Evolutionary conservation across 1,284 basidiomycete species (phyloP), one percentile per base, ranked within the genome.

Genomic region (Meira nashicola): DNA sequence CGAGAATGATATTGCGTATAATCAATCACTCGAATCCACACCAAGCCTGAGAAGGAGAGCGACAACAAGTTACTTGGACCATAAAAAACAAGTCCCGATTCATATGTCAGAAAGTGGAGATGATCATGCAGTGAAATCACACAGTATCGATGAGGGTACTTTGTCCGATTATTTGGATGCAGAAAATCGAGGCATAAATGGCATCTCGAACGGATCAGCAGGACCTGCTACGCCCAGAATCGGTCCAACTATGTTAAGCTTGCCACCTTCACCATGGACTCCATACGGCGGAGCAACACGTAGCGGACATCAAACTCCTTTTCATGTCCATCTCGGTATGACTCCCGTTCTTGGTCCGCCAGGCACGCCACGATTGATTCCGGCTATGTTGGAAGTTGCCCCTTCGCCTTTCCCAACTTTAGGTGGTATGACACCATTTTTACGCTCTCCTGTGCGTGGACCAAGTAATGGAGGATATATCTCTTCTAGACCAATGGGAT

Each of bases 241-340:
- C 33, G 68, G 25, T 1, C 66, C 71, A 3, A 73, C 71, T 0
- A 57, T 68, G 51, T 62, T 73, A 43, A 67, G 65, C 46, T 37
- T 72, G 19, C 71, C 71, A 1, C 70, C 71, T 19, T 73, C 71
- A 15, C 71, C 71, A 1, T 73, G 71, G 71, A 66, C 67, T 15
- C 66, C 64, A 5, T 39, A 40, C 25, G 38, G 28, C 37, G 65
- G 65, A 2, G 28, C 28, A 33, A 33, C 28, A 33, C 28, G 28
- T 33, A 62, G 62, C 14, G 66, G 64, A 19, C 62, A 64, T 2
- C 64, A 60, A 64, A 64, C 64, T 15, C 66, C 59, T 12, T 64
- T 65, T 38, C 51, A 55, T 21, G 40, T 43, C 12, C 17, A 55
- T 9, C 33, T 60, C n/a, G 58, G 54, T 15, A 65, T 66, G 60